phyloP scores from a whole-genome alignment of 1,284 basidiomycete genomes.

The Trichosporon sp. region DNA sequence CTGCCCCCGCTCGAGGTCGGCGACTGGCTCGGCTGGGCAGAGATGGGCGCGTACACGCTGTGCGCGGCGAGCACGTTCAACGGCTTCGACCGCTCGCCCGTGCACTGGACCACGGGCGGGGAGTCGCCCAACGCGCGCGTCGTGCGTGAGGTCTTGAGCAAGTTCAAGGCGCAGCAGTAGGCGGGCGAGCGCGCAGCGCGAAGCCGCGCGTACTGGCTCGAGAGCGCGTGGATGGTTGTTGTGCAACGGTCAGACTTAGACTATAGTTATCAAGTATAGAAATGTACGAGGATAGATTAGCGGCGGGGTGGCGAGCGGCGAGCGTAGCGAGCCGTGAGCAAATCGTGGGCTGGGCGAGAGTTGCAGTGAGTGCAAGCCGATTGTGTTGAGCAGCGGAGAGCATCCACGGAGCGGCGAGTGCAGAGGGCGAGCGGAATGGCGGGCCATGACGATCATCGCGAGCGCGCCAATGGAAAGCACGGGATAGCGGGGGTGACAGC shows the following conservation, averaged over 20 bases:
- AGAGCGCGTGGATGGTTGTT: neutral
- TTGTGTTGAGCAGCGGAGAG: too few species aligned
- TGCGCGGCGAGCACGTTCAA: conserved; percentile 87
- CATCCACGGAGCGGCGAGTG: too few species aligned
- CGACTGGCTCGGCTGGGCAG: conserved; percentile 85
- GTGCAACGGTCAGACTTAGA: neutral
- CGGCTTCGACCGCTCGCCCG: conserved; percentile 52
- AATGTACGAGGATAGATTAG: conserved; percentile 4
- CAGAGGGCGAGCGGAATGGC: neutral
- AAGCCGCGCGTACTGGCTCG: too few species aligned
- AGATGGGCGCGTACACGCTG: conserved; percentile 92
- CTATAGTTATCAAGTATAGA: neutral
- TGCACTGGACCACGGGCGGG: conserved; percentile 48
- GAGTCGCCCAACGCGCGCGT: conserved; percentile 4
- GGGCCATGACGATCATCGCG: neutral
- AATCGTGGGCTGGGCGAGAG: too few species aligned
- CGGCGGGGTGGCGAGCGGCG: too few species aligned
- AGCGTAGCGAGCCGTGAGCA: neutral
- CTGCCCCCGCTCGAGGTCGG: conserved; percentile 70
- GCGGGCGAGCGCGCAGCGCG: neutral
- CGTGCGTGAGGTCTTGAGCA: conserved; percentile 12
- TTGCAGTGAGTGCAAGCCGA: too few species aligned
- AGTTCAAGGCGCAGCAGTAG: conserved; percentile 2
- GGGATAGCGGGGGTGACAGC: too few species aligned
- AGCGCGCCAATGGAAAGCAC: too few species aligned